These are phyloP conservation scores for Coemansia sp. DNA, from an alignment of 192 early-diverging fungal genomes.

Conservation along the genomic window DNA sequence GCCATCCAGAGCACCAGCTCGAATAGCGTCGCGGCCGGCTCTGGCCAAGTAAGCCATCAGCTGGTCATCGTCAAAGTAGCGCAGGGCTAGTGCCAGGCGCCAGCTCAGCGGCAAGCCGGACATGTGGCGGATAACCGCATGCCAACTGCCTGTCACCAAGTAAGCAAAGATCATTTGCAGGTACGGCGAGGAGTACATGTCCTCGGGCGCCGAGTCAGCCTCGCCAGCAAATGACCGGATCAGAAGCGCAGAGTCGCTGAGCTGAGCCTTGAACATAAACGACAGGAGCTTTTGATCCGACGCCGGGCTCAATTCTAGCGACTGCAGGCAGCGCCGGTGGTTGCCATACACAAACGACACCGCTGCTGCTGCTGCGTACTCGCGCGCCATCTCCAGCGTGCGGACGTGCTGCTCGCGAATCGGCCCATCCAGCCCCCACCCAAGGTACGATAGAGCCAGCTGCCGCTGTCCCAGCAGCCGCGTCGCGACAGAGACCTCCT, in stretches of 20 bases:
- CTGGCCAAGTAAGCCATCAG: conserved; percentile 62
- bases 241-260: conserved; percentile 57
- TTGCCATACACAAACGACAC: conserved; percentile 83
- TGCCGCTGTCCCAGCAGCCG: conserved; percentile 38
- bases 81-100: conserved; percentile 78
- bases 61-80: conserved; percentile 78
- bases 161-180: conserved; percentile 86
- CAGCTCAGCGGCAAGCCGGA: conserved; percentile 72
- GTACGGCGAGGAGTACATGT: conserved; percentile 62
- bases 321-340: conserved; percentile 69
- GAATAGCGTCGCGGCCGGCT: conserved; percentile 55
- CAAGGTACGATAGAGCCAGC: conserved; percentile 57
- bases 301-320: conserved; percentile 37
- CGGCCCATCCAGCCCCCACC: conserved; percentile 52
- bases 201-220: conserved; percentile 14
- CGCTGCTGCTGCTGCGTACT: conserved; percentile 85
- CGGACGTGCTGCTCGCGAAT: conserved; percentile 50
- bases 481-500: conserved; percentile 3
- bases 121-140: conserved; percentile 65
- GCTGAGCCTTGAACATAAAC: conserved; percentile 49
- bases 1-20: conserved; percentile 73
- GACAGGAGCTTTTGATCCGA: conserved; percentile 78
- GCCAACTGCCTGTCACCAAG: conserved; percentile 82
- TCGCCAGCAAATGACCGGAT: conserved; percentile 34
- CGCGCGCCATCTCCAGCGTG: conserved; percentile 61